phyloP scores from a whole-genome alignment of 192 early-diverging fungal species.

The Backusella mclennaniae region DNA sequence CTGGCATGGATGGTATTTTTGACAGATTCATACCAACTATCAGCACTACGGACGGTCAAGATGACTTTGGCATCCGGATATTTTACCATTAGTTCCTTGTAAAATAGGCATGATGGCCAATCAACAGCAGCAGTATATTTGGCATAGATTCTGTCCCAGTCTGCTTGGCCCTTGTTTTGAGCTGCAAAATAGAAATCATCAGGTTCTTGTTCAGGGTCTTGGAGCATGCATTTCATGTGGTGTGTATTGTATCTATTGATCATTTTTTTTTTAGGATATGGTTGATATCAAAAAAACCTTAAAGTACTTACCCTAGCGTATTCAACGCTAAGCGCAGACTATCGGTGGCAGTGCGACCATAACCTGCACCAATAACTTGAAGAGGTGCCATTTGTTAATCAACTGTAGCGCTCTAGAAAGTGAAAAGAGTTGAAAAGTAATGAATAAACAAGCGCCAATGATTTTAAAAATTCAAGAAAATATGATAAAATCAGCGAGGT shows the following conservation, averaged over 20 bases:
- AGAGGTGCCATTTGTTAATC: too few species aligned
- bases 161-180: conserved; percentile 2
- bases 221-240: conserved; percentile 10
- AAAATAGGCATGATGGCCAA: conserved; percentile 15
- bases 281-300: too few species aligned
- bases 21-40: conserved; percentile 18
- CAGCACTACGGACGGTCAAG: conserved; percentile 2
- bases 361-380: too few species aligned
- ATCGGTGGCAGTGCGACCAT: too few species aligned
- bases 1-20: not conserved
- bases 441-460: too few species aligned
- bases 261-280: too few species aligned
- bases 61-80: conserved; percentile 23
- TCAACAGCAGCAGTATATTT: conserved; percentile 16
- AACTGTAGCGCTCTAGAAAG: too few species aligned
- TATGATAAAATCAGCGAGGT: too few species aligned
- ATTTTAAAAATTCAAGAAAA: too few species aligned
- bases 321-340: too few species aligned
- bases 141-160: conserved; percentile 8
- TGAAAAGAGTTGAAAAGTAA: too few species aligned
- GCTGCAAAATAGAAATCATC: not conserved
- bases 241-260: conserved; percentile 13
- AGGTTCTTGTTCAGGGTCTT: conserved; percentile 2
- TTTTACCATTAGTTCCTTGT: conserved; percentile 14
- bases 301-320: too few species aligned